These are phyloP conservation scores for Coniochaeta pulveracea DNA, from an alignment of 2,329 filamentous ascomycete species.

Conservation along the genomic window DNA sequence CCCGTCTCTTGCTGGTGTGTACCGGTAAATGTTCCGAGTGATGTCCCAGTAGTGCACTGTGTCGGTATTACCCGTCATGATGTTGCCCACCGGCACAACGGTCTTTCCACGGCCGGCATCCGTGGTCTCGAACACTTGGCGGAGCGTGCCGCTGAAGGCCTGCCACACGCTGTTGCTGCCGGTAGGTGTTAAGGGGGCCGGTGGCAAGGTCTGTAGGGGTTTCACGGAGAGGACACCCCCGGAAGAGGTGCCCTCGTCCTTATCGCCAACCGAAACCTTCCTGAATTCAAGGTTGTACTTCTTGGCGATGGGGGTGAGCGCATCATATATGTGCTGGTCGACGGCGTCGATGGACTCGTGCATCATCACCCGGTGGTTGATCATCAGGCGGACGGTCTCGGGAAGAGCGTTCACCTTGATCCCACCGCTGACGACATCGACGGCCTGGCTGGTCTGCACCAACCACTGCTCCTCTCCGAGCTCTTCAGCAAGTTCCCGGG, in stretches of 20 bases:
- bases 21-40: conserved; percentile 40
- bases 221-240: conserved; percentile 3
- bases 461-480: conserved; percentile 25
- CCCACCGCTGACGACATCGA: conserved; percentile 33
- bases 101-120: conserved; percentile 18
- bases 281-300: neutral
- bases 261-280: neutral
- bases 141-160: conserved; percentile 24
- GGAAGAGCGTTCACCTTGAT: conserved; percentile 38
- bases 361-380: conserved; percentile 38
- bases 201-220: conserved; percentile 8
- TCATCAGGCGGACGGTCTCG: conserved; percentile 28
- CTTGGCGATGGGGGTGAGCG: conserved; percentile 15
- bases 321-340: conserved; percentile 23
- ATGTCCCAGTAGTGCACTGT: conserved; percentile 39
- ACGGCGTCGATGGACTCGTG: conserved; percentile 29
- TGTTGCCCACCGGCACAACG: conserved; percentile 27
- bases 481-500: conserved; percentile 16
- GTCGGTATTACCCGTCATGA: conserved; percentile 43
- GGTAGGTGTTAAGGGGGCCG: conserved; percentile 17
- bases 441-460: conserved; percentile 36
- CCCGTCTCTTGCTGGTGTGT: conserved; percentile 29
- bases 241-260: neutral
- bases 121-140: conserved; percentile 25
- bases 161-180: conserved; percentile 16